Evolutionary conservation across 495 filamentous ascomycete species (phyloP).

Genomic region (Monascus purpureus): DNA sequence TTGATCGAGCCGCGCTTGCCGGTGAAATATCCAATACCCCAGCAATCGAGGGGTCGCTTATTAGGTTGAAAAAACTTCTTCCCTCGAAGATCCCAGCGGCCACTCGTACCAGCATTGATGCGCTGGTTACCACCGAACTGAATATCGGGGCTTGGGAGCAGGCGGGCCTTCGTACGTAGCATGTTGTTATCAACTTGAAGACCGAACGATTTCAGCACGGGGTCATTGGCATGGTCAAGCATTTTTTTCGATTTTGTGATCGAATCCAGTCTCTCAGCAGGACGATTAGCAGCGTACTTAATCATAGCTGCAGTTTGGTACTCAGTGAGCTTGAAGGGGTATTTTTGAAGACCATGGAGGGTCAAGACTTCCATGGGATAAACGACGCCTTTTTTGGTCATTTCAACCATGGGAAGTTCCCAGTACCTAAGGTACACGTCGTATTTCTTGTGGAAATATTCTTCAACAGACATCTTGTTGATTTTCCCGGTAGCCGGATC

Average conservation of each 20-base stretch:
- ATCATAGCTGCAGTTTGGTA: constrained; percentile 66
- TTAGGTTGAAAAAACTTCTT: constrained; percentile 59
- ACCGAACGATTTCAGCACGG: constrained; percentile 50
- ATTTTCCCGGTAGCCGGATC: constrained; percentile 30
- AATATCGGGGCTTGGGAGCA: constrained; percentile 58
- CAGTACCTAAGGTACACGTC: constrained; percentile 37
- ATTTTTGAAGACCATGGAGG: constrained; percentile 55
- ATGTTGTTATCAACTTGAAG: constrained; percentile 49
- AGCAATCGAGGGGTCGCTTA: constrained; percentile 41
- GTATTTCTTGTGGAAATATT: constrained; percentile 60
- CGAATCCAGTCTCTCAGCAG: constrained; percentile 42
- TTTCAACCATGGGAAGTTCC: constrained; percentile 56
- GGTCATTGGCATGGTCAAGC: constrained; percentile 56
- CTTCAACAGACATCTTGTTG: constrained; percentile 34
- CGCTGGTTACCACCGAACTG: constrained; percentile 40
- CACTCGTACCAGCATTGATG: constrained; percentile 40
- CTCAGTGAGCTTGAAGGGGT: constrained; percentile 62
- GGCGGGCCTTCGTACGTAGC: constrained; percentile 50
- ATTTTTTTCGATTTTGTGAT: constrained; percentile 51
- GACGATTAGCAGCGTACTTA: constrained; percentile 60
- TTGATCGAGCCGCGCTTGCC: constrained; percentile 26
- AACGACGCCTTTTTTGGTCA: constrained; percentile 44
- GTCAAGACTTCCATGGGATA: constrained; percentile 70
- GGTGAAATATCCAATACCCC: constrained; percentile 51
- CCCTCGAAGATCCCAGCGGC: constrained; percentile 76